A percentile compares a stretch with the other conserved stretches of the same genome.
Evolutionary conservation across 495 filamentous ascomycete genomes (phyloP).

Genomic region (Xylaria cubensis): DNA sequence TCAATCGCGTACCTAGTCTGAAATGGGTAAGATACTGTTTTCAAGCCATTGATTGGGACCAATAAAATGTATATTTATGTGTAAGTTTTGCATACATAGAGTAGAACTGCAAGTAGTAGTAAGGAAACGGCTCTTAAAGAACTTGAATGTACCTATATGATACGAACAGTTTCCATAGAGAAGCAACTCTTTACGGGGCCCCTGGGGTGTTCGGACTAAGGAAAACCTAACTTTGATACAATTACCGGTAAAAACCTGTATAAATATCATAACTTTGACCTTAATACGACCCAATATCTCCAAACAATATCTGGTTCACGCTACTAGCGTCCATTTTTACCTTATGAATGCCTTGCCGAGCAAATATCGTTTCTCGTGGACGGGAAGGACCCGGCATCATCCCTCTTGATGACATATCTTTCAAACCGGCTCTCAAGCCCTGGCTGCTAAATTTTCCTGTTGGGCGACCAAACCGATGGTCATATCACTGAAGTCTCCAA

Average conservation of each 20-base stretch:
- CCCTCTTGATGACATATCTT: not conserved
- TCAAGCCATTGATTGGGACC: not conserved
- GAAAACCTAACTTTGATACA: no score
- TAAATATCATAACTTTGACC: no score
- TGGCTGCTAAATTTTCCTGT: not conserved
- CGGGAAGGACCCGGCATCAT: not conserved
- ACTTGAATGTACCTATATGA: no score
- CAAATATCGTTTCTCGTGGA: not conserved
- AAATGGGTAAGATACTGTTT: not conserved
- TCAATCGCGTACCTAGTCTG: not conserved
- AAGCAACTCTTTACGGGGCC: no score
- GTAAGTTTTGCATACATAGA: no score
- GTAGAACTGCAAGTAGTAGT: no score
- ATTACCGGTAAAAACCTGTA: no score
- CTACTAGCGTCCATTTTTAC: not conserved
- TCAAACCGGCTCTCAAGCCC: not conserved
- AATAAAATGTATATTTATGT: no score
- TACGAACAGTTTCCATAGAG: no score
- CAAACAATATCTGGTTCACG: not conserved
- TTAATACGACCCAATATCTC: no score
- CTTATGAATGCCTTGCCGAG: not conserved
- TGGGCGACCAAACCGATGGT: not conserved
- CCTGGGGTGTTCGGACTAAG: no score
- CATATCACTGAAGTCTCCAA: not conserved
- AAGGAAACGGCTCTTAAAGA: no score